phyloP scores from a whole-genome alignment of 2,329 filamentous ascomycete genomes.

The Blumeriella jaapii region DNA sequence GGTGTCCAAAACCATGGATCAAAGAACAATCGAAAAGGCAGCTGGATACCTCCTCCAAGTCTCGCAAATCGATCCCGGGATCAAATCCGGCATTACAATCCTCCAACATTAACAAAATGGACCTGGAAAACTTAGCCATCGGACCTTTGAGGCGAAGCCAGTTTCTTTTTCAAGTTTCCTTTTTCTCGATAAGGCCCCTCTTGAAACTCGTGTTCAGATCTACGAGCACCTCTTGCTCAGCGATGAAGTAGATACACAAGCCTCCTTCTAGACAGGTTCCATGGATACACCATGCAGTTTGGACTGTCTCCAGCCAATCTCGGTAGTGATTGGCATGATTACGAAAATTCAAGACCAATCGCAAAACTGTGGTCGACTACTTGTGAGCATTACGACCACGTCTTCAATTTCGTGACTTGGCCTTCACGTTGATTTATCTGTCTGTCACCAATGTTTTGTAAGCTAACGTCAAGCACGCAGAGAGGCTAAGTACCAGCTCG shows the following conservation, averaged over 20 bases:
- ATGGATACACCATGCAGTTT: not conserved
- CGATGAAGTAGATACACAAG: not conserved
- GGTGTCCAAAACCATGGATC: too few relatives aligned
- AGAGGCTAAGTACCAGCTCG: too few relatives aligned
- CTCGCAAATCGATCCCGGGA: not conserved
- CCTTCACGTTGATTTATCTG: too few relatives aligned
- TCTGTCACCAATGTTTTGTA: too few relatives aligned
- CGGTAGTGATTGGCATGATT: too few relatives aligned
- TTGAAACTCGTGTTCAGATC: constrained; percentile 1
- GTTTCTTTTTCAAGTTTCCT: not conserved
- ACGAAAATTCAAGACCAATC: too few relatives aligned
- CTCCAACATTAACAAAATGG: not conserved
- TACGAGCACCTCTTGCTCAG: constrained; percentile 2
- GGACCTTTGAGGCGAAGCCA: not conserved
- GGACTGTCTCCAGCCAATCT: not conserved
- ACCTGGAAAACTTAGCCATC: not conserved
- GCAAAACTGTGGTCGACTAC: too few relatives aligned
- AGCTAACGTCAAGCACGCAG: too few relatives aligned
- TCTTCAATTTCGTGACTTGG: too few relatives aligned
- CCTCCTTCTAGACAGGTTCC: not conserved
- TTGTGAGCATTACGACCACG: too few relatives aligned
- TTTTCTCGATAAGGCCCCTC: not conserved
- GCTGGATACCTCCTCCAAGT: not conserved
- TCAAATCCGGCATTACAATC: not conserved
- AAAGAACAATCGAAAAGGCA: not conserved